These are phyloP conservation scores for Amborella trichopoda DNA, from an alignment of 164 flowering plant species.

Conservation along the genomic window DNA sequence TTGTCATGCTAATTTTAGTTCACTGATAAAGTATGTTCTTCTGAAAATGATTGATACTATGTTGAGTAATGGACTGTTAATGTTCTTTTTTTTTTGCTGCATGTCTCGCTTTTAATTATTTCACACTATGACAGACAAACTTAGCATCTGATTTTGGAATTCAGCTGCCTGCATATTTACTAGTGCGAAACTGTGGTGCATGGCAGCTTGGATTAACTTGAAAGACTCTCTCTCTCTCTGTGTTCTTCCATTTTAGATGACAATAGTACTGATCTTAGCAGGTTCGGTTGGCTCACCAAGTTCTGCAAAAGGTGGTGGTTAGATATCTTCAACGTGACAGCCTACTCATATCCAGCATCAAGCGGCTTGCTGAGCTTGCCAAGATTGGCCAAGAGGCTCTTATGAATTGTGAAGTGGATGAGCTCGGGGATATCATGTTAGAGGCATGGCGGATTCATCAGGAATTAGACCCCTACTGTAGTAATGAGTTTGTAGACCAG, in stretches of 20 bases:
- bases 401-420: constrained; percentile 79
- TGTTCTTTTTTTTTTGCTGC: too few relatives aligned
- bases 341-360: constrained; percentile 85
- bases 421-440: constrained; percentile 75
- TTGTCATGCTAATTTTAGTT: too few relatives aligned
- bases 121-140: too few relatives aligned
- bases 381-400: constrained; percentile 86
- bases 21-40: too few relatives aligned
- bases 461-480: constrained; percentile 91
- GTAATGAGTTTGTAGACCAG: constrained; percentile 72
- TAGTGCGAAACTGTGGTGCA: too few relatives aligned
- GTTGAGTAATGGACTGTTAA: too few relatives aligned
- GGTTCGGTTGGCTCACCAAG: constrained; percentile 94
- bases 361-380: constrained; percentile 88
- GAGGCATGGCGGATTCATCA: constrained; percentile 98
- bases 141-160: too few relatives aligned
- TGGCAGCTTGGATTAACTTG: too few relatives aligned
- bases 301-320: constrained; percentile 82
- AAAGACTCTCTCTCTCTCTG: background rate
- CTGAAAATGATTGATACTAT: too few relatives aligned
- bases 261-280: constrained; percentile 10
- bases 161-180: too few relatives aligned
- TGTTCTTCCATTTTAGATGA: constrained; percentile 2
- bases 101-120: too few relatives aligned
- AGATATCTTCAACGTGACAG: constrained; percentile 82